Evolutionary conservation across 306 rosid genomes (phyloP).

Genomic region (Argentina anserina): DNA sequence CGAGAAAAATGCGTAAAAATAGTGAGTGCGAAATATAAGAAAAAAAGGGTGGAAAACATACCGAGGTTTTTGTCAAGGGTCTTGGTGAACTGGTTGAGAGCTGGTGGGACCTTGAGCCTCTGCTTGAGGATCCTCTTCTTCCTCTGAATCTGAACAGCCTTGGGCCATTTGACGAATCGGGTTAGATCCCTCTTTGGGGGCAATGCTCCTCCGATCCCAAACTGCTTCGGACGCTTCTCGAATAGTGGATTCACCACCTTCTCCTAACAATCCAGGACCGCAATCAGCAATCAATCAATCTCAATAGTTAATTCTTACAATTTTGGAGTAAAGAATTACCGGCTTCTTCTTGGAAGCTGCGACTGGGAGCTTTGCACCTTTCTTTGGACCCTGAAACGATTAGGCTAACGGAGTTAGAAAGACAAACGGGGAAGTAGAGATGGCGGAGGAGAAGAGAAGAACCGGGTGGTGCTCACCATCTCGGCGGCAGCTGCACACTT

Average conservation of each 20-base stretch:
- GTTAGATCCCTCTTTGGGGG: constrained; percentile 82
- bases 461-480: not conserved
- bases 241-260: constrained; percentile 65
- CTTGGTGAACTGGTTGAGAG: constrained; percentile 74
- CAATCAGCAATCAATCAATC: not conserved
- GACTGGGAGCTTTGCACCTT: constrained; percentile 36
- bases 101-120: constrained; percentile 81
- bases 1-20: too few species aligned
- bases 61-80: constrained; percentile 79
- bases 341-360: constrained; percentile 47
- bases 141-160: constrained; percentile 65
- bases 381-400: constrained; percentile 46
- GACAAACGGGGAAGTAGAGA: too few species aligned
- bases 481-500: not conserved
- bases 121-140: constrained; percentile 77
- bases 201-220: constrained; percentile 77
- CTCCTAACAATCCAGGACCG: constrained; percentile 26
- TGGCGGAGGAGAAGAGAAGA: not conserved
- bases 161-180: constrained; percentile 80
- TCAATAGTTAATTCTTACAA: not conserved
- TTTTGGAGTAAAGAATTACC: constrained; percentile 19
- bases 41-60: constrained; percentile 1
- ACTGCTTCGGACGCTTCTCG: constrained; percentile 81
- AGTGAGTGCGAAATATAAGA: too few species aligned
- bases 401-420: not conserved